phyloP scores from a whole-genome alignment of 257 asterid genomes.

The Plantago ovata region DNA sequence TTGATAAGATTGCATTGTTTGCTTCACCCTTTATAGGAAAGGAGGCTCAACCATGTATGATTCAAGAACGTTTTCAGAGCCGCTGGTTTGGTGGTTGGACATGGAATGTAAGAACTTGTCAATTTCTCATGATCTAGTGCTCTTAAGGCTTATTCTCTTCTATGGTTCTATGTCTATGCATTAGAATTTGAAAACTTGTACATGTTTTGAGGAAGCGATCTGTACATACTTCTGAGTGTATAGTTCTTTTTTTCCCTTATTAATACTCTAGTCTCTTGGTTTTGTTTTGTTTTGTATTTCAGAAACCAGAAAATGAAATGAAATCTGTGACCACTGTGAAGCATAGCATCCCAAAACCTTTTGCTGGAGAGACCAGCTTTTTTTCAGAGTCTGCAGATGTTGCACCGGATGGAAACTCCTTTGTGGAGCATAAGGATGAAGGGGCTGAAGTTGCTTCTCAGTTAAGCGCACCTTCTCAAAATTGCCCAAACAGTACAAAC shows the following conservation, averaged over 20 bases:
- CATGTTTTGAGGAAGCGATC: conserved; percentile 1
- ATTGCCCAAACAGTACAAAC: conserved; percentile 27
- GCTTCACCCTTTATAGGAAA: conserved; percentile 35
- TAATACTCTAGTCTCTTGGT: conserved; percentile 6
- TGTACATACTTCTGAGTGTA: conserved; percentile 8
- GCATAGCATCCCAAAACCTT: conserved; percentile 44
- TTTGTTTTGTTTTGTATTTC: conserved; percentile 21
- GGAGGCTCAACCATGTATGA: conserved; percentile 16
- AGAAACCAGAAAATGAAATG: conserved; percentile 41
- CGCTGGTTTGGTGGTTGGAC: conserved; percentile 89
- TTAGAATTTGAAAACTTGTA: no score
- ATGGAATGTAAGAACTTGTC: conserved; percentile 40
- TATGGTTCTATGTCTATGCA: background rate
- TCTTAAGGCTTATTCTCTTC: background rate
- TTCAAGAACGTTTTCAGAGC: conserved; percentile 50
- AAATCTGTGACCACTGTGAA: conserved; percentile 23
- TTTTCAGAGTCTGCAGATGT: conserved; percentile 68
- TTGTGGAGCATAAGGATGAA: conserved; percentile 41
- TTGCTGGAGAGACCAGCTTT: conserved; percentile 65
- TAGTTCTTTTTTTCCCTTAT: background rate
- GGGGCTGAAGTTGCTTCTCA: conserved; percentile 42
- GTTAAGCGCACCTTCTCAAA: conserved; percentile 46
- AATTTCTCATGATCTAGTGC: conserved; percentile 13
- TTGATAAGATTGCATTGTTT: conserved; percentile 6
- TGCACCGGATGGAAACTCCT: conserved; percentile 61